Evolutionary conservation across 1,284 basidiomycete genomes (phyloP), one percentile per base, ranked within the genome.

Genomic region (Fomes fomentarius): DNA sequence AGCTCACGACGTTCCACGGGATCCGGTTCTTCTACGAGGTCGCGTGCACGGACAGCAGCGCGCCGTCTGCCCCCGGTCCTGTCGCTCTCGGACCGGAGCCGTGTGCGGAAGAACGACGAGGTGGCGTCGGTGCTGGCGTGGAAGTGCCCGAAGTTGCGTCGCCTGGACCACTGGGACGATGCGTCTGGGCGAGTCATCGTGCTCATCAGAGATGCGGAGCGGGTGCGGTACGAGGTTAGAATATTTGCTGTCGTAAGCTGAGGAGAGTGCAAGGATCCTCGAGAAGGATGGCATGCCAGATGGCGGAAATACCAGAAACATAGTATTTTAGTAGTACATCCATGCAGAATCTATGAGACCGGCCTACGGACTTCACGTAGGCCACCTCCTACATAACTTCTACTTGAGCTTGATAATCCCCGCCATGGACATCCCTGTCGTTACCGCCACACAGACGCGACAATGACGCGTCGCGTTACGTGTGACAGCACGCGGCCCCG

Each of bases 11-110:
- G 17, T 79, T 86, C 67, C 79, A 83, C 55, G 84, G 85, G 12
- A 72, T 85, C 49, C 77, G 76, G 44, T 83, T 87, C 73, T 87
- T 87, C 74, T 85, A 85, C 54, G 83, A 84, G 59, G 77, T 84
- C 22, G 75, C 79, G 1, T 41, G 60, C 35, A 63, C 69, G 30
- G 62, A 63, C 47, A 52, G 56, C 19, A 51, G 49, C 41, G 54
- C 56, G n/a, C n/a, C n/a, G n/a, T n/a, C n/a, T n/a, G n/a, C n/a
- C n/a, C 15, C 35, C 37, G 21, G 15, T 50, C 15, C 65, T 82
- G 26, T 76, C 79, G 6, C 70, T 77, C 58, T 80, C 82, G 22
- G 83, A 85, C 56, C 76, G 81, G 9, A 84, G 81, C 56, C 72
- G 79, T 19, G 74, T 81, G 58, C 73, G 77, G 57, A 79, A 84